Base-by-base conservation (phyloP, 2,329 filamentous ascomycete species). In the Ophiostoma triangulosporum region DNA sequence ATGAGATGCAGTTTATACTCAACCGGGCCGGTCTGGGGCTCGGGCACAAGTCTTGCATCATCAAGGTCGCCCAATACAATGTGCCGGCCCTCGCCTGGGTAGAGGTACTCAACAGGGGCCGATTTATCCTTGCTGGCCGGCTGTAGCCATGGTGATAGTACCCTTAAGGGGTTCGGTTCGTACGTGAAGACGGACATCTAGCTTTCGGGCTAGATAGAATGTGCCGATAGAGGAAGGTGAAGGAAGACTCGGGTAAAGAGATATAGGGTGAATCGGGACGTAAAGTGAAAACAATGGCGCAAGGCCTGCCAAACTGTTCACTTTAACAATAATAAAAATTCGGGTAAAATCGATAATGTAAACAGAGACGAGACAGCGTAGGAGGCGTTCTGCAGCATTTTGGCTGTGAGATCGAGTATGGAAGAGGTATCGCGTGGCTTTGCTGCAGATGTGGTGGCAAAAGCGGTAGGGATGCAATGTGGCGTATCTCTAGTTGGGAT, bases 1-100 rank as follows among this genome's bases (percentile, higher is more conserved):
- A 97, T 75, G 6, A 98, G 73, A 68, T 97, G 93, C 43, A 98
- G 71, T 67, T 98, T 98, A 70, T 98, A 98, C 69, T 98, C 93
- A 0, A 88, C 94, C 17, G 93, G 89, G 0, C 93, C 93, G 58
- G 94, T 84, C 64, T 97, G 90, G 6, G 91, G 91, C 66, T 98
- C 93, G 12, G 91, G 84, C 58, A 90, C 84, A 15, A 98, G 71
- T 62, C 84, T 88, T 45, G 82, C 84, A 46, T 93, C 78, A 1
- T 76, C 78, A 64, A 80, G 83, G 53, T 84, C 77, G 4, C 74
- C 69, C 66, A 20, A 63, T 11, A 46, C n/a, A n/a, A 7, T 7
- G 26, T 46, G 15, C 15, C 9, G 26, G 14, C 14, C 15, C 3
- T 29, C 59, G 3, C 57, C 53, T 5, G 57, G 50, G 17, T 8